A percentile compares a stretch with the other conserved stretches of the same genome.
Evolutionary conservation across 2,329 filamentous ascomycete genomes (phyloP).

Genomic region (Triangularia setosa): DNA sequence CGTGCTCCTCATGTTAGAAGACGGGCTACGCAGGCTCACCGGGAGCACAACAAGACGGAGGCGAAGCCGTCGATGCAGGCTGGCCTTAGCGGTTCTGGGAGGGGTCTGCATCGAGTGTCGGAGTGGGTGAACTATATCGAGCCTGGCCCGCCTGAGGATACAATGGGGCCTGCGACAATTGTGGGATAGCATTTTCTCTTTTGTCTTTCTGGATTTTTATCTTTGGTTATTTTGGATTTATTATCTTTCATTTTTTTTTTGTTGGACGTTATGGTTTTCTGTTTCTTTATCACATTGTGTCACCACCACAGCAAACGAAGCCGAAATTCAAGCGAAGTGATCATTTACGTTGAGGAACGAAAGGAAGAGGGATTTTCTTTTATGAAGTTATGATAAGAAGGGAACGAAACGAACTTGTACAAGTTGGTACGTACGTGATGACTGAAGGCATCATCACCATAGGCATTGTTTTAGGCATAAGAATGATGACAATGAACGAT

Average conservation of each 20-base stretch:
- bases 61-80: slow-evolving; percentile 43
- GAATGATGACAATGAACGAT: neutral
- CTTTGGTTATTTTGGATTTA: no score
- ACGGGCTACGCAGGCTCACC: slow-evolving; percentile 18
- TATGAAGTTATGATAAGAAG: neutral
- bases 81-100: slow-evolving; percentile 42
- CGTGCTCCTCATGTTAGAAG: slow-evolving; percentile 21
- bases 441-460: neutral
- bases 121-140: slow-evolving; percentile 49
- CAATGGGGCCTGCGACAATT: neutral
- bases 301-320: neutral
- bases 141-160: slow-evolving; percentile 35
- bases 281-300: neutral
- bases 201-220: neutral
- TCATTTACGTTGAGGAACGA: neutral
- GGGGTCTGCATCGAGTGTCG: slow-evolving; percentile 45
- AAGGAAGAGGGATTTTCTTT: neutral
- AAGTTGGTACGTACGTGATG: neutral
- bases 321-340: neutral
- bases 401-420: neutral
- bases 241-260: neutral
- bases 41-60: slow-evolving; percentile 24
- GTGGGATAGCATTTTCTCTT: neutral
- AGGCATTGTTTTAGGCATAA: neutral
- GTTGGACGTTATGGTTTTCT: neutral